Base-by-base conservation (phyloP, 2,329 filamentous ascomycete species). In the Zymoseptoria brevis region DNA sequence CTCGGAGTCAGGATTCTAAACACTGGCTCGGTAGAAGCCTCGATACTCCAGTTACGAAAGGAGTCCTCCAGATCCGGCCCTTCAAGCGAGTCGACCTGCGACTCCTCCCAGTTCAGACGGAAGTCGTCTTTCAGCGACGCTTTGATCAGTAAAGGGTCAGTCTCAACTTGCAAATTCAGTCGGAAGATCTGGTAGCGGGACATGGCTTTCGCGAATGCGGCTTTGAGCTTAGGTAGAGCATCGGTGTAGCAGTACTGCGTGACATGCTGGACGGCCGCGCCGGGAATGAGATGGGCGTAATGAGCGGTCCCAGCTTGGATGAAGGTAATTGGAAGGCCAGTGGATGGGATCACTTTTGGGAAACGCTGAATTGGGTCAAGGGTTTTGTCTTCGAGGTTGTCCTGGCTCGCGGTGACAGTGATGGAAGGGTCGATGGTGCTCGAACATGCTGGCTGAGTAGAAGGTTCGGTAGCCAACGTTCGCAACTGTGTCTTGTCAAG, bases 201-300 rank as follows among this genome's bases (percentile, higher is more conserved):
- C 45, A 57, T 57, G 13, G 48, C 55, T 24, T 26, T 57, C 22
- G 19, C 48, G 52, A 53, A 57, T 8, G 55, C 55, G 2, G 52
- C 2, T 21, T 19, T 35, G 6, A 57, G 55, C 3, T 24, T 6
- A 24, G 55, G 55, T 21, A 57, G 22, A 24, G 45, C 19, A 57
- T 57, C 55, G 8, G 55, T 57, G 48, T 7, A 57, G 48, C 55
- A 57, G 21, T 57, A 57, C 50, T 57, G 55, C 8, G 55, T 57
- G 41, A 57, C 55, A 52, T 57, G 55, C 26, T 57, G 55, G 1
- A 57, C 55, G 19, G 55, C 55, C 50, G 55, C 55, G 22, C 55
- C 55, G 8, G 55, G 55, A 22, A 53, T 19, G 55, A 51, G 55
- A 52, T 57, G 55, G 11, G 55, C 53, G 26, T 57, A 57, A 24